phyloP scores from a whole-genome alignment of 73 alveolate species.

The Loxodes magnus region DNA sequence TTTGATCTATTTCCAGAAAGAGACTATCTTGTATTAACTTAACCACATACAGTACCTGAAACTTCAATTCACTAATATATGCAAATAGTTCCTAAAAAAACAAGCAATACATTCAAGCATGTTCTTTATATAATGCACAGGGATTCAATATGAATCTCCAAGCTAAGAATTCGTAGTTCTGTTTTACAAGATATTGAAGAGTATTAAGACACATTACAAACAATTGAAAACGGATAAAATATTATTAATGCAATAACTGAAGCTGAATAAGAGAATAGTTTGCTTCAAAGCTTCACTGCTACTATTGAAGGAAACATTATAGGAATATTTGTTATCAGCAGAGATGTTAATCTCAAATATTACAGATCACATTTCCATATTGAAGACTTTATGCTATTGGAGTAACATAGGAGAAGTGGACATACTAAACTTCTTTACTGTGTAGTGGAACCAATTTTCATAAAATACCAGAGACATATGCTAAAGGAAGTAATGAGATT shows the following conservation, averaged over 20 bases:
- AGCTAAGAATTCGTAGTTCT: slow-evolving; percentile 52
- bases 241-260: too few species aligned
- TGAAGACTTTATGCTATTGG: slow-evolving; percentile 77
- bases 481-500: slow-evolving; percentile 86
- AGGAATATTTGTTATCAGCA: slow-evolving; percentile 78
- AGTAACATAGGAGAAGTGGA: slow-evolving; percentile 80
- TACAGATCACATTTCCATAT: slow-evolving; percentile 89
- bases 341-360: slow-evolving; percentile 83
- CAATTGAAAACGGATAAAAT: too few species aligned
- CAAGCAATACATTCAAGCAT: slow-evolving; percentile 84
- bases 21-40: slow-evolving; percentile 89
- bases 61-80: slow-evolving; percentile 75
- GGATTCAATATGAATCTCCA: slow-evolving; percentile 68
- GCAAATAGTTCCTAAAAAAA: slow-evolving; percentile 71
- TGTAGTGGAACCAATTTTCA: slow-evolving; percentile 79
- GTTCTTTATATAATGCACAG: slow-evolving; percentile 91
- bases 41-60: slow-evolving; percentile 96
- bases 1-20: slow-evolving; percentile 92
- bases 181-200: slow-evolving; percentile 49
- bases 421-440: slow-evolving; percentile 87
- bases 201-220: slow-evolving; percentile 36
- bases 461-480: slow-evolving; percentile 71
- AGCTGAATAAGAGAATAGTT: slow-evolving; percentile 35
- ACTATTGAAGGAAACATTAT: slow-evolving; percentile 65
- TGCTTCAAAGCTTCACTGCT: slow-evolving; percentile 61